phyloP scores from a whole-genome alignment of 1,284 basidiomycete species.

The Kalmanozyma brasiliensis region DNA sequence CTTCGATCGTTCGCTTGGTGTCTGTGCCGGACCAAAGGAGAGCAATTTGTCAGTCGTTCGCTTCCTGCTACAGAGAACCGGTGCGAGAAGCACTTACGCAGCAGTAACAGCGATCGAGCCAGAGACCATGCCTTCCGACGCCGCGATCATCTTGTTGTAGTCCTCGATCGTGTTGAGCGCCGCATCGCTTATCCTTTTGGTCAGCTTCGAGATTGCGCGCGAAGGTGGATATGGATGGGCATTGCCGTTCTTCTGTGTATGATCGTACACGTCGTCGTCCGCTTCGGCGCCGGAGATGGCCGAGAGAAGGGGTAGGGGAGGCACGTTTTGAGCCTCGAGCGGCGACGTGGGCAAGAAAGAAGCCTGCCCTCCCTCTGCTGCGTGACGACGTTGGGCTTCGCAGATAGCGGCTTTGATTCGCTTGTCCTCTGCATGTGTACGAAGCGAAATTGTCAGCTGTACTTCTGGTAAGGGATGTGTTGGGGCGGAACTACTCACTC shows the following conservation, averaged over 20 bases:
- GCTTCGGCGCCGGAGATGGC: background rate
- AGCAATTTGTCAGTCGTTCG: too few relatives aligned
- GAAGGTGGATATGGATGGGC: background rate
- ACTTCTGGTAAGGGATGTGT: too few relatives aligned
- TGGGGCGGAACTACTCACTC: conserved; percentile 23
- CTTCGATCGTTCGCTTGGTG: too few relatives aligned
- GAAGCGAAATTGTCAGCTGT: background rate
- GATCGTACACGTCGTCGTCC: too few relatives aligned
- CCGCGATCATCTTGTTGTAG: conserved; percentile 41
- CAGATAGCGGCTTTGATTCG: conserved; percentile 8
- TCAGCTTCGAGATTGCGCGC: conserved; percentile 2
- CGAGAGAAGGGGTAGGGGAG: background rate
- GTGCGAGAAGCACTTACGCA: conserved; percentile 19
- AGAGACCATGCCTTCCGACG: conserved; percentile 19
- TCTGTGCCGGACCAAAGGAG: too few relatives aligned
- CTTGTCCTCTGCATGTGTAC: conserved; percentile 7
- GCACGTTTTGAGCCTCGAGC: background rate
- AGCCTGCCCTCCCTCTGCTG: background rate
- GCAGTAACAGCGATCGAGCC: conserved; percentile 19
- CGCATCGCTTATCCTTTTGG: conserved; percentile 15
- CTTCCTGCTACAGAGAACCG: background rate
- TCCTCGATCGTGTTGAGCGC: conserved; percentile 37
- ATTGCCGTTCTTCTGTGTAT: background rate
- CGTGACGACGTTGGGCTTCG: conserved; percentile 1
- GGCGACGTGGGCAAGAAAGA: background rate